phyloP scores from a whole-genome alignment of 306 rosid species.

The Dryas drummondii region DNA sequence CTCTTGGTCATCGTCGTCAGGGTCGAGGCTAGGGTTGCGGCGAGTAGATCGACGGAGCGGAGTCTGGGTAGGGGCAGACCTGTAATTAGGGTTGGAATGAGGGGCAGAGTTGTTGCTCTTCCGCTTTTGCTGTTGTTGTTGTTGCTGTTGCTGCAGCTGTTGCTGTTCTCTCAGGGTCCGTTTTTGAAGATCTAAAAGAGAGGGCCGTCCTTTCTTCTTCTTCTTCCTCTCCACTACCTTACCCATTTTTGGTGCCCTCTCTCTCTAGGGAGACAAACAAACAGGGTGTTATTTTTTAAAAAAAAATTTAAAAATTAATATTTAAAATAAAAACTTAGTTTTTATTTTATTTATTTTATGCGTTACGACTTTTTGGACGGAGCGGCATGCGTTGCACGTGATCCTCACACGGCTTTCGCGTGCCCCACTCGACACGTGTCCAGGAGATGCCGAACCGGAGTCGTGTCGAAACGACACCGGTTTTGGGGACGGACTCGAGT shows the following conservation, averaged over 20 bases:
- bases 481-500: not conserved
- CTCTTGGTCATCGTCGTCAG: conserved; percentile 21
- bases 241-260: conserved; percentile 48
- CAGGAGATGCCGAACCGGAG: not conserved
- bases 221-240: conserved; percentile 67
- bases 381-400: conserved; percentile 45
- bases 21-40: conserved; percentile 54
- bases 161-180: conserved; percentile 52
- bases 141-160: conserved; percentile 17
- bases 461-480: not conserved
- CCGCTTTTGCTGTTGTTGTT: conserved; percentile 20
- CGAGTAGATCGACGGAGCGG: conserved; percentile 65
- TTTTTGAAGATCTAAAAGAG: conserved; percentile 70
- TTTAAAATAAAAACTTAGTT: not conserved
- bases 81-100: conserved; percentile 43
- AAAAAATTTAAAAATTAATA: not conserved
- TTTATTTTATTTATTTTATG: not conserved
- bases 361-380: conserved; percentile 6
- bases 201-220: conserved; percentile 82
- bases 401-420: not conserved
- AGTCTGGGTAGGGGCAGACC: conserved; percentile 25
- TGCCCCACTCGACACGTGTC: conserved; percentile 20
- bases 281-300: conserved; percentile 34
- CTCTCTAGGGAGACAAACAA: conserved; percentile 41
- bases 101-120: conserved; percentile 28